phyloP scores from a whole-genome alignment of 2,329 filamentous ascomycete genomes.

The Orbilia javanica region DNA sequence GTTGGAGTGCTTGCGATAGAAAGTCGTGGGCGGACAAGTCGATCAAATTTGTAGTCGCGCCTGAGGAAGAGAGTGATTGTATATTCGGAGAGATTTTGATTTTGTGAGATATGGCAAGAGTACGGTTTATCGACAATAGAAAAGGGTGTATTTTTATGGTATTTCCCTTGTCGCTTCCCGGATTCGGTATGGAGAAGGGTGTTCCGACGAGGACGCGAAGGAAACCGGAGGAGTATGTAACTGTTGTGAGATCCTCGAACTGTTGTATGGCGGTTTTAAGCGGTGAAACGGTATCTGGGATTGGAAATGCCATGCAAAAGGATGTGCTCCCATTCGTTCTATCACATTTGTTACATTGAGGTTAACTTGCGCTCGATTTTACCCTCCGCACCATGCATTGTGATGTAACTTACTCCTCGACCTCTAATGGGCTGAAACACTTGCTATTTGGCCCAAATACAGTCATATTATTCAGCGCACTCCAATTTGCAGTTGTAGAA shows the following conservation, averaged over 20 bases:
- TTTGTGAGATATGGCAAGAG: conserved; percentile 42
- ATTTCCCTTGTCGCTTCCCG: not conserved
- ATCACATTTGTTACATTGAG: not conserved
- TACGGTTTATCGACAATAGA: conserved; percentile 48
- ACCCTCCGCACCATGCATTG: too few species aligned
- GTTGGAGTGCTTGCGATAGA: conserved; percentile 35
- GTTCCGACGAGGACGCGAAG: conserved; percentile 46
- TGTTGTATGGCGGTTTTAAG: conserved; percentile 57
- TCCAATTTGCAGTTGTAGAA: conserved; percentile 48
- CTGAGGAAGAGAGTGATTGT: conserved; percentile 43
- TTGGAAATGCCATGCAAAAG: conserved; percentile 57
- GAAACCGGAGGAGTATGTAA: conserved; percentile 56
- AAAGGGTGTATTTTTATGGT: conserved; percentile 51
- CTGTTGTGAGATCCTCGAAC: conserved; percentile 54
- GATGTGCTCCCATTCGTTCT: conserved; percentile 55
- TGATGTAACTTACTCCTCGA: conserved; percentile 48
- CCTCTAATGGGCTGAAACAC: conserved; percentile 53
- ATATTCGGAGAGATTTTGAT: conserved; percentile 54
- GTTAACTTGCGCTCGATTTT: too few species aligned
- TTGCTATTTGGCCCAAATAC: conserved; percentile 55
- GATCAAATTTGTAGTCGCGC: conserved; percentile 40
- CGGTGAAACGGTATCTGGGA: conserved; percentile 51
- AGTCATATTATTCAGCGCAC: conserved; percentile 49
- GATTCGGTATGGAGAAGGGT: conserved; percentile 47
- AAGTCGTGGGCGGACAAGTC: conserved; percentile 49